These are phyloP conservation scores for Penicillium longicatenatum DNA, from an alignment of 495 filamentous ascomycete species.

Conservation along the genomic window DNA sequence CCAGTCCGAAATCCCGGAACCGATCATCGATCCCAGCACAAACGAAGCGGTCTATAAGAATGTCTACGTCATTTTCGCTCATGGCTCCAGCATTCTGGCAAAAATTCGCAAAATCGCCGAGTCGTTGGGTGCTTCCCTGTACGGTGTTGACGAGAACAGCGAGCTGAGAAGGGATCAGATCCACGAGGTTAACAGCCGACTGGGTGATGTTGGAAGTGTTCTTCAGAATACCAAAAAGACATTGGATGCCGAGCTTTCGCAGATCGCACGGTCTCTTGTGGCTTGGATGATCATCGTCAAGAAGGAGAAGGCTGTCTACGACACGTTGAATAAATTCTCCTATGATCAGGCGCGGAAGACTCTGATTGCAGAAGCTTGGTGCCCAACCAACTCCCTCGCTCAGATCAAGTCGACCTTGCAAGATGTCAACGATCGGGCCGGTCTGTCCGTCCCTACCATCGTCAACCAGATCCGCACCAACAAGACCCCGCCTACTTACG, in stretches of 20 bases:
- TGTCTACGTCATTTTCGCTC: constrained; percentile 98
- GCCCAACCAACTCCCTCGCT: constrained; percentile 86
- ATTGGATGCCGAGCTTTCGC: constrained; percentile 86
- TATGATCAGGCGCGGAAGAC: constrained; percentile 96
- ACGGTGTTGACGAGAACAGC: constrained; percentile 95
- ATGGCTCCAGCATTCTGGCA: constrained; percentile 95
- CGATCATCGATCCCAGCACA: constrained; percentile 87
- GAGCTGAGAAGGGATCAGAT: constrained; percentile 93
- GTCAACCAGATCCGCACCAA: constrained; percentile 95
- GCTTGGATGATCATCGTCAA: constrained; percentile 96
- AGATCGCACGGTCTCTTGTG: constrained; percentile 85
- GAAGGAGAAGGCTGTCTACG: constrained; percentile 99
- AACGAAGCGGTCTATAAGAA: constrained; percentile 95
- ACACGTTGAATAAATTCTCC: constrained; percentile 93
- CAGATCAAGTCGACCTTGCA: constrained; percentile 93
- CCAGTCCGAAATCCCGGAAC: constrained; percentile 94
- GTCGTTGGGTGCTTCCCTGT: constrained; percentile 90
- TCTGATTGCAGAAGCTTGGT: constrained; percentile 96
- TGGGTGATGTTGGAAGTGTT: constrained; percentile 87
- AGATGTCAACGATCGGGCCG: constrained; percentile 94
- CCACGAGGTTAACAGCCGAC: constrained; percentile 90
- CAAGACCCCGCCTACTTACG: constrained; percentile 94
- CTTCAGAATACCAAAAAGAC: constrained; percentile 95
- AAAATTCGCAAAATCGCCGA: constrained; percentile 99
- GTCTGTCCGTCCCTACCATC: constrained; percentile 92